Evolutionary conservation across 2,329 filamentous ascomycete genomes (phyloP).

Genomic region (Claviceps monticola): DNA sequence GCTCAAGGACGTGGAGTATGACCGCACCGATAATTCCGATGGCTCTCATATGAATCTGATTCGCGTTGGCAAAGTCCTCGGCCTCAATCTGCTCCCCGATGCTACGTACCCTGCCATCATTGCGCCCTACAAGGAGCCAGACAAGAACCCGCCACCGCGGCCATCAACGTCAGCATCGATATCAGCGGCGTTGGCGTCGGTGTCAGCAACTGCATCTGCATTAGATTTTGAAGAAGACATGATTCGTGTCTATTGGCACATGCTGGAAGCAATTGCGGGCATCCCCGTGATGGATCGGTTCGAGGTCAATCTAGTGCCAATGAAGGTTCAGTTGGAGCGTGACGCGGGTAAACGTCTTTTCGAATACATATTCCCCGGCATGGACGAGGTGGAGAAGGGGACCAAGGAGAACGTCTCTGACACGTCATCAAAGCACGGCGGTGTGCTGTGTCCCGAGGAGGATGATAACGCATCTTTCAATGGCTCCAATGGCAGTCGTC

Average conservation of each 20-base stretch:
- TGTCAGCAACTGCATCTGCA: conserved; percentile 11
- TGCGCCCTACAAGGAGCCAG: conserved; percentile 66
- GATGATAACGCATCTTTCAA: conserved; percentile 33
- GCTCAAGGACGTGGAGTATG: conserved; percentile 79
- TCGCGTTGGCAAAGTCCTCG: conserved; percentile 75
- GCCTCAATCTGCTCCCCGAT: conserved; percentile 78
- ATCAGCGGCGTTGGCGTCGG: not conserved
- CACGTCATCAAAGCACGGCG: conserved; percentile 29
- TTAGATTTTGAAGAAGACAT: conserved; percentile 50
- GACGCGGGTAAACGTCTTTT: conserved; percentile 89
- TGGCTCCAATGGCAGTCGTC: conserved; percentile 22
- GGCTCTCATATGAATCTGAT: conserved; percentile 91
- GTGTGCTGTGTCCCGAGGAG: conserved; percentile 8
- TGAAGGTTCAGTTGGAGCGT: conserved; percentile 86
- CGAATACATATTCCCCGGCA: conserved; percentile 91
- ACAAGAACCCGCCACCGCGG: conserved; percentile 23
- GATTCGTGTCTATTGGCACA: conserved; percentile 92
- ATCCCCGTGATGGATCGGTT: conserved; percentile 97
- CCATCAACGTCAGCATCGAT: not conserved
- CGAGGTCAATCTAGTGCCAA: conserved; percentile 81
- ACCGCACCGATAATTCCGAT: conserved; percentile 91
- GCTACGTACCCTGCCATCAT: conserved; percentile 96
- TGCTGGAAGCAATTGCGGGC: conserved; percentile 93
- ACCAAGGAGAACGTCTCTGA: conserved; percentile 44
- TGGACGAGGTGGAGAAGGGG: conserved; percentile 43